Base-by-base conservation (phyloP, 345 rosid species). In the Carallia pectinifolia region DNA sequence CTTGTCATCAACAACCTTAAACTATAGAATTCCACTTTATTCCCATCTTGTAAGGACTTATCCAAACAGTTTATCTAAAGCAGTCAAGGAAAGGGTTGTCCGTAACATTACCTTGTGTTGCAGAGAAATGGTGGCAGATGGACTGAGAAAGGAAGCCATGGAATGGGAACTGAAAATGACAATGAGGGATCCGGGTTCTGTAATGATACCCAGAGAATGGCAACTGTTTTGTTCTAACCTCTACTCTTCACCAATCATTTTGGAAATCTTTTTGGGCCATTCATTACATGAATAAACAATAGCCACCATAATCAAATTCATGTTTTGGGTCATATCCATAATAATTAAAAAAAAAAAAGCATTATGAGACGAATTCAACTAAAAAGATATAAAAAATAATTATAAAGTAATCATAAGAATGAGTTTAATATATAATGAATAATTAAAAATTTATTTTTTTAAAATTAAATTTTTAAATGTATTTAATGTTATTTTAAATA, bases 101-200 rank as follows among this genome's bases (percentile, higher is more conserved):
- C 47, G 56, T 29, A 12, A 34, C 29, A 18, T 66, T 69, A 90
- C 98, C 96, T 81, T 79, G 74, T 64, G 83, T 71, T 79, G 83
- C 68, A 83, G 62, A 71, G 78, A 60, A 53, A 82, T 60, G 58
- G 84, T 65, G 39, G 79, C 71, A 10, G 89, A 72, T 47, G 84
- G 86, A 69, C 72, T 67, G 74, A 83, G 77, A 64, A 89, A 84
- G 75, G 85, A 85, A 76, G 97, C 97, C 98, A 93, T 93, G 48
- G 79, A 66, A 40, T 78, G 58, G 30, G 53, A 23, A 59, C 6
- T 9, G 58, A 12, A 6, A n/a, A 33, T 10, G 54, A 39, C 15
- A 18, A 29, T 16, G 53, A 68, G 19, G 23, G 67, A 48, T 65
- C 19, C 34, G 40, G 34, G 4, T 36, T 66, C 59, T 29, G 7